These are phyloP conservation scores for Casaregolazyma suthepensis DNA, from an alignment of 1,139 yeast species.

Conservation along the genomic window DNA sequence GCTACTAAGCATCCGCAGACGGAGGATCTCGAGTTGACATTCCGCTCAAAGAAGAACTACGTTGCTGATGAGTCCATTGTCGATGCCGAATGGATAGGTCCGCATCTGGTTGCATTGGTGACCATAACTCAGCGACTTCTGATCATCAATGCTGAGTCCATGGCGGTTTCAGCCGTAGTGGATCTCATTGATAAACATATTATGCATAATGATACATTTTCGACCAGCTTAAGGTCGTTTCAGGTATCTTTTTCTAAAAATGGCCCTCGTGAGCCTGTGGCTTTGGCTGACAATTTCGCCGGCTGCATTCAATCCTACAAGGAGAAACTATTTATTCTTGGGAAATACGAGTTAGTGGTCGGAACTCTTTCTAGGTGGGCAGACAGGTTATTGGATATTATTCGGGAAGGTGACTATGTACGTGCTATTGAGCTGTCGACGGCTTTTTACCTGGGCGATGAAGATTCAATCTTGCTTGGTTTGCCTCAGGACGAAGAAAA, in stretches of 20 bases:
- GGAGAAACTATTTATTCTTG: conserved; percentile 45
- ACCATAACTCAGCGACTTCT: conserved; percentile 45
- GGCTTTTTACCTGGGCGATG: conserved; percentile 46
- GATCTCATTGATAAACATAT: conserved; percentile 45
- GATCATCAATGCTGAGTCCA: conserved; percentile 36
- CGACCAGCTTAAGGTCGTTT: conserved; percentile 24
- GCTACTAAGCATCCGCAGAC: conserved; percentile 38
- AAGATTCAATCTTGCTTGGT: conserved; percentile 43
- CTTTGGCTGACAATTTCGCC: conserved; percentile 32
- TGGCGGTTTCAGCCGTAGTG: conserved; percentile 35
- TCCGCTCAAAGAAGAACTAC: conserved; percentile 45
- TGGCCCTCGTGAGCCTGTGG: conserved; percentile 19
- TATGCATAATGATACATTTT: conserved; percentile 37
- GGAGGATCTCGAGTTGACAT: conserved; percentile 32
- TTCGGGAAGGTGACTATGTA: conserved; percentile 46
- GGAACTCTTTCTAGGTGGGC: conserved; percentile 73
- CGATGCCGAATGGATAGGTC: conserved; percentile 52
- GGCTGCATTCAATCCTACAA: conserved; percentile 39
- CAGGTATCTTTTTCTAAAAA: conserved; percentile 16
- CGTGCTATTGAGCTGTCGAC: conserved; percentile 53
- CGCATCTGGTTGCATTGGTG: conserved; percentile 42
- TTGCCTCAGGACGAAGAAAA: conserved; percentile 44
- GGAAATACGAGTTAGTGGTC: conserved; percentile 43
- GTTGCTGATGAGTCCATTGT: conserved; percentile 43
- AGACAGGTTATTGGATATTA: conserved; percentile 47